Conservation (phyloP, 805 yeast species). For the Yarrowia yakushimensis region DNA sequence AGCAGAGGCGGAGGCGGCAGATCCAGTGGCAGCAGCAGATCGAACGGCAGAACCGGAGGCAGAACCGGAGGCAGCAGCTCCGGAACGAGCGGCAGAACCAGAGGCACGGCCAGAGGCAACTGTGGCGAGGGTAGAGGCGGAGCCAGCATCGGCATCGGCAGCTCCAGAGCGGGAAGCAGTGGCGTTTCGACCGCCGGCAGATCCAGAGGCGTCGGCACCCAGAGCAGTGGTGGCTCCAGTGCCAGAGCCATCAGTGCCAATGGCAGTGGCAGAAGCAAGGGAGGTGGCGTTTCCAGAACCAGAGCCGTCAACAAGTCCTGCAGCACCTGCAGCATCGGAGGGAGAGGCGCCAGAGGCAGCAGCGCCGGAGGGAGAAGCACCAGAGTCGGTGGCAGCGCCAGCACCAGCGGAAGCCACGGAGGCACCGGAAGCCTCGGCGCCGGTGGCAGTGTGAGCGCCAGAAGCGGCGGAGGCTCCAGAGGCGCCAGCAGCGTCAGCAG, state of each 20-base stretch:
- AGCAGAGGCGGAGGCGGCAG: constrained; percentile 6
- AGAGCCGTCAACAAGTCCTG: background rate
- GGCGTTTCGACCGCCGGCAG: background rate
- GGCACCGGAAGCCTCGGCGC: background rate
- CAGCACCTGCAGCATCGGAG: background rate
- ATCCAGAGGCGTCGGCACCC: background rate
- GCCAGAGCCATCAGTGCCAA: background rate
- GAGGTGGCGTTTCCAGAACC: background rate
- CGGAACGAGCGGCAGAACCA: background rate
- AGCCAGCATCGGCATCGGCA: no score
- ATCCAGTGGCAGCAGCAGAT: background rate
- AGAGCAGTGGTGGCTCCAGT: background rate
- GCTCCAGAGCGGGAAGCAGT: background rate
- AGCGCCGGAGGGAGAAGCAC: constrained; percentile 14
- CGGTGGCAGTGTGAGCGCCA: background rate
- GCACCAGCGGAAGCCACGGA: background rate
- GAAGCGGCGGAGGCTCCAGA: background rate
- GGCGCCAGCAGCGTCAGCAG: background rate
- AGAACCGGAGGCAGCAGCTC: background rate
- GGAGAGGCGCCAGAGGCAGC: background rate
- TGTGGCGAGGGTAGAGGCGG: background rate
- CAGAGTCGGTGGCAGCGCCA: background rate
- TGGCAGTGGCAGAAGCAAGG: background rate
- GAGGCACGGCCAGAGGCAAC: background rate
- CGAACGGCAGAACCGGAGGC: background rate